A percentile compares a stretch with the other conserved stretches of the same genome.
These are phyloP conservation scores for Pachysandra terminalis DNA, from an alignment of 164 flowering plant genomes.

Conservation along the genomic window DNA sequence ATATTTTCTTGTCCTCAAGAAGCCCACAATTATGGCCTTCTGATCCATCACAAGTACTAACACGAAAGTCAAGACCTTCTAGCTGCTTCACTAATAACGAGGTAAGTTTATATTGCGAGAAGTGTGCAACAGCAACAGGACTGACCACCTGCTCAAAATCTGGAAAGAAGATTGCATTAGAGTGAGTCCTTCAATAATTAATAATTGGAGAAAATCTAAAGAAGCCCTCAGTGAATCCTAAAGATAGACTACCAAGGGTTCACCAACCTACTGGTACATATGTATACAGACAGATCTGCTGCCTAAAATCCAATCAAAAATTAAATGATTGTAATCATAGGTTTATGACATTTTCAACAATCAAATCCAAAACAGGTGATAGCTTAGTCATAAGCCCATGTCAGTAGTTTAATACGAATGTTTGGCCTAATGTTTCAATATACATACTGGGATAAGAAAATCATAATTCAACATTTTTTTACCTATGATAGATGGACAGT, in stretches of 20 bases:
- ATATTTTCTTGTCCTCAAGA: slow-evolving; percentile 39
- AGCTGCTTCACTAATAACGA: slow-evolving; percentile 59
- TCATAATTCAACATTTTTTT: too few species aligned
- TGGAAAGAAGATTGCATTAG: slow-evolving; percentile 29
- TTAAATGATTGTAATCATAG: not conserved
- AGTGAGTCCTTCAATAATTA: slow-evolving; percentile 1
- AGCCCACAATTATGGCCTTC: slow-evolving; percentile 16
- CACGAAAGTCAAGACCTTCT: slow-evolving; percentile 42
- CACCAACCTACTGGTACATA: not conserved
- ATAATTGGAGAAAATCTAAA: not conserved
- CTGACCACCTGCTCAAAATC: slow-evolving; percentile 78
- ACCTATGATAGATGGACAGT: too few species aligned
- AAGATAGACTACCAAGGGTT: not conserved
- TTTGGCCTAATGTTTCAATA: too few species aligned
- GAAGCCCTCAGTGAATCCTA: not conserved
- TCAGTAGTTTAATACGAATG: too few species aligned
- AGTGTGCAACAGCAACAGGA: slow-evolving; percentile 92
- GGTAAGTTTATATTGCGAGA: slow-evolving; percentile 81
- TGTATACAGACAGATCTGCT: not conserved
- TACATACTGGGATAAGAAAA: too few species aligned
- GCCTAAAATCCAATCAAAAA: not conserved
- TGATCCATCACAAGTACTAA: slow-evolving; percentile 27
- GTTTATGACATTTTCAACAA: not conserved
- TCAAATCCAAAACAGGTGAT: not conserved
- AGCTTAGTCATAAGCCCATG: too few species aligned